phyloP scores from a whole-genome alignment of 2,329 filamentous ascomycete species.

The Botrytis sinoallii region DNA sequence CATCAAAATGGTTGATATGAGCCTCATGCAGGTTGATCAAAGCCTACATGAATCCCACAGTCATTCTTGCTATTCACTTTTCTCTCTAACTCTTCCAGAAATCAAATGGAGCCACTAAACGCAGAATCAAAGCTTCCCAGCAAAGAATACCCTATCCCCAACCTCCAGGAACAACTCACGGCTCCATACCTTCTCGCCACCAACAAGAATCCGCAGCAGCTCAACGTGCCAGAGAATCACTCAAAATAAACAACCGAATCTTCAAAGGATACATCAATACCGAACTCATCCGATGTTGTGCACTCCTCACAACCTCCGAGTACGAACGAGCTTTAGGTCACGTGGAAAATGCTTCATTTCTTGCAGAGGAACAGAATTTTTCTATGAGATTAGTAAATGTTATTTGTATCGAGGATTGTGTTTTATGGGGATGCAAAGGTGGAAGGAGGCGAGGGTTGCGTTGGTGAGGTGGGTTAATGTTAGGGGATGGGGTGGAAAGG shows the following conservation, averaged over 20 bases:
- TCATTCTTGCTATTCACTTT: neutral
- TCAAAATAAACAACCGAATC: neutral
- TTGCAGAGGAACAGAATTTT: constrained; percentile 16
- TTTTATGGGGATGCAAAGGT: constrained; percentile 22
- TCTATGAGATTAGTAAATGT: constrained; percentile 22
- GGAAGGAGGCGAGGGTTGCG: constrained; percentile 24
- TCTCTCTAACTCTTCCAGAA: neutral
- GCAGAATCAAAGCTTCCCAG: neutral
- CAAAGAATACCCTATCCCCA: neutral
- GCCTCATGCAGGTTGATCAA: too few species aligned
- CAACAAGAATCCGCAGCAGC: neutral
- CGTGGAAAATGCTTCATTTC: constrained; percentile 19
- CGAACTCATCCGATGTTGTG: constrained; percentile 20
- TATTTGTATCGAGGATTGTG: constrained; percentile 24
- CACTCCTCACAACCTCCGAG: constrained; percentile 18
- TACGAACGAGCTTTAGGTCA: constrained; percentile 3
- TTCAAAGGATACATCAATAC: constrained; percentile 19
- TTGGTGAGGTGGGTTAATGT: constrained; percentile 26
- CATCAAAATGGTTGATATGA: neutral
- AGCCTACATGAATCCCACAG: neutral
- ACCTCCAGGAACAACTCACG: neutral
- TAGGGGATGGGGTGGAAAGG: constrained; percentile 14
- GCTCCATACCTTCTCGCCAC: neutral
- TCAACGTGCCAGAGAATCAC: neutral
- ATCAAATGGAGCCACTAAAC: neutral